A percentile compares a stretch with the other conserved stretches of the same genome.
phyloP scores from a whole-genome alignment of 2,329 filamentous ascomycete genomes.

The Passalora sequoiae region DNA sequence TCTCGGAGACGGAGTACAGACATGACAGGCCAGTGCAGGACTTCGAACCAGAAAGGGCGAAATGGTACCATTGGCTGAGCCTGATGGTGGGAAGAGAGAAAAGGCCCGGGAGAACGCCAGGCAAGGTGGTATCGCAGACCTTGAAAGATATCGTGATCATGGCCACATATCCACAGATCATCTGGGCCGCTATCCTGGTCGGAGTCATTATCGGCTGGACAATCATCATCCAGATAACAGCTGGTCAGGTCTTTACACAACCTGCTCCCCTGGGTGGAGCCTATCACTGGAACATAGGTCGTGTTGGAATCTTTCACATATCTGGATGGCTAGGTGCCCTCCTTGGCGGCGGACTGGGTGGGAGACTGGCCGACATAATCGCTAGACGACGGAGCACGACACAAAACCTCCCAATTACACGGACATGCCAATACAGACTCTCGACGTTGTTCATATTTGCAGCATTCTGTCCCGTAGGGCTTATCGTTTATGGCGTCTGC shows the following conservation, averaged over 20 bases:
- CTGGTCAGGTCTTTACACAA: constrained; percentile 18
- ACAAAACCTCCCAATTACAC: neutral
- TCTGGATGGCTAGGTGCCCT: constrained; percentile 24
- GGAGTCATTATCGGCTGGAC: constrained; percentile 28
- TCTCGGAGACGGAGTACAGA: constrained; percentile 28
- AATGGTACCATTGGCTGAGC: neutral
- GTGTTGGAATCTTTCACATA: constrained; percentile 24
- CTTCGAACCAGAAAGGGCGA: neutral
- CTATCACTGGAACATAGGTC: constrained; percentile 20
- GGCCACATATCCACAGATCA: constrained; percentile 23
- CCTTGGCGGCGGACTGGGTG: constrained; percentile 25
- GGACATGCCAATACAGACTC: neutral
- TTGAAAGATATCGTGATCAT: constrained; percentile 24
- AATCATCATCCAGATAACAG: constrained; percentile 27
- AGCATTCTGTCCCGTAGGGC: constrained; percentile 28
- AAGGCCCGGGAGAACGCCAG: no score
- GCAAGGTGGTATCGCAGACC: constrained; percentile 13
- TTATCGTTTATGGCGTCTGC: constrained; percentile 32
- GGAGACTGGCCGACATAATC: constrained; percentile 26
- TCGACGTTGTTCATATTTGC: constrained; percentile 22
- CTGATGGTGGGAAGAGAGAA: neutral
- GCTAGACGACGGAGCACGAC: constrained; percentile 24
- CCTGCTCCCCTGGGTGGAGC: constrained; percentile 7
- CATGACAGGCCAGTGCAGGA: neutral
- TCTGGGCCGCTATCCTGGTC: constrained; percentile 21